A percentile compares a stretch with the other conserved stretches of the same genome.
phyloP scores from a whole-genome alignment of 192 early-diverging fungal genomes.

The Coemansia sp. region DNA sequence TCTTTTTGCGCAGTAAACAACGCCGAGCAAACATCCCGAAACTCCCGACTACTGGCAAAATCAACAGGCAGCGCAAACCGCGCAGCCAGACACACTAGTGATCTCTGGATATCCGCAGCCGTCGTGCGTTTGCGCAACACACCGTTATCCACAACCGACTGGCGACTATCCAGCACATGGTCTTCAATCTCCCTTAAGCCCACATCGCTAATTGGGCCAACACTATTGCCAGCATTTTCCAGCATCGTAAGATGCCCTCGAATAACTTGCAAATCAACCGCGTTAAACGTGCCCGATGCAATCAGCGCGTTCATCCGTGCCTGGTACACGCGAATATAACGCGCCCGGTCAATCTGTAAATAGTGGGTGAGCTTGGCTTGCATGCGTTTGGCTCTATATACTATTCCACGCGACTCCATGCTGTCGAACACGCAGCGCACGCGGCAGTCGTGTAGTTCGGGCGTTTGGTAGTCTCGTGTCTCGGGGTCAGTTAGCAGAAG shows the following conservation, averaged over 20 bases:
- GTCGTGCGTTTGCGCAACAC: slow-evolving; percentile 6
- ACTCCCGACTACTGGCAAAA: slow-evolving; percentile 14
- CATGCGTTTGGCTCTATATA: slow-evolving; percentile 30
- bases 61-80: slow-evolving; percentile 16
- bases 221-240: neutral
- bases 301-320: slow-evolving; percentile 16
- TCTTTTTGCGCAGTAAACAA: slow-evolving; percentile 13
- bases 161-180: too few species aligned
- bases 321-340: slow-evolving; percentile 19
- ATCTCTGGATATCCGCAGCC: slow-evolving; percentile 6
- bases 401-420: slow-evolving; percentile 22
- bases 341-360: slow-evolving; percentile 7
- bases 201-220: neutral
- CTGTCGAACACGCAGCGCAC: slow-evolving; percentile 33
- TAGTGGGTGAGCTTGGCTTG: slow-evolving; percentile 14
- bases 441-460: slow-evolving; percentile 29
- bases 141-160: slow-evolving; percentile 15
- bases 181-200: neutral
- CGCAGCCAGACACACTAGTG: slow-evolving; percentile 11
- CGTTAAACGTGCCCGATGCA: slow-evolving; percentile 8
- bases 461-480: slow-evolving; percentile 16
- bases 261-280: slow-evolving; percentile 19
- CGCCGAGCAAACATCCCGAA: slow-evolving; percentile 8
- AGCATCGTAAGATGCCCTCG: slow-evolving; percentile 15
- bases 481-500: slow-evolving; percentile 4